Conservation (phyloP, 2,329 filamentous ascomycete species). For the Parasarocladium wereldwijsianum region DNA sequence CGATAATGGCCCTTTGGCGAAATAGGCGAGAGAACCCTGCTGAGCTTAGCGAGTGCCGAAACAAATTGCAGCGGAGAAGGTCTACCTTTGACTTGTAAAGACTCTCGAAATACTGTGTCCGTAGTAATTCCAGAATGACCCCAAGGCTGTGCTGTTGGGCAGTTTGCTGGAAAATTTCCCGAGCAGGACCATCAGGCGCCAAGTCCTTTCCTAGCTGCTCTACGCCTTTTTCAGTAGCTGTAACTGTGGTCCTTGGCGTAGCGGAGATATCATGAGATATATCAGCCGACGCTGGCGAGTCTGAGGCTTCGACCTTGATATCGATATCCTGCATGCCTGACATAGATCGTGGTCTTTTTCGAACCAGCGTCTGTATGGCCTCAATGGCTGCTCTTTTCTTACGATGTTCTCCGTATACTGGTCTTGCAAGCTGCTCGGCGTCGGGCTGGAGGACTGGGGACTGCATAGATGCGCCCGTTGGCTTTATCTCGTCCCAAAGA, state of each 20-base stretch:
- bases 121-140: slow-evolving; percentile 42
- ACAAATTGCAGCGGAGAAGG: slow-evolving; percentile 1
- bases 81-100: slow-evolving; percentile 49
- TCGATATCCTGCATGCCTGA: neutral
- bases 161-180: too few species aligned
- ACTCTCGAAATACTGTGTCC: slow-evolving; percentile 42
- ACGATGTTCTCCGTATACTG: slow-evolving; percentile 34
- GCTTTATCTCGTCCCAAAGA: slow-evolving; percentile 15
- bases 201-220: slow-evolving; percentile 8
- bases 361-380: slow-evolving; percentile 46
- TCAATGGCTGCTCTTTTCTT: slow-evolving; percentile 46
- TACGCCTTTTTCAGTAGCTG: neutral
- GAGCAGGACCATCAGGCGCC: too few species aligned
- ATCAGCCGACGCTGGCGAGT: slow-evolving; percentile 11
- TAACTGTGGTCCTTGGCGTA: too few species aligned
- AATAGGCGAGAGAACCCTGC: slow-evolving; percentile 66
- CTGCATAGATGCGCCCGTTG: slow-evolving; percentile 6
- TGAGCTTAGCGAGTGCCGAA: neutral
- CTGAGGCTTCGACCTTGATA: slow-evolving; percentile 7
- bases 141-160: slow-evolving; percentile 26
- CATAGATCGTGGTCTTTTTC: slow-evolving; percentile 22
- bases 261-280: neutral
- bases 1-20: slow-evolving; percentile 68
- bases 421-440: too few species aligned
- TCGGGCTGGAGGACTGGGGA: too few species aligned